Evolutionary conservation across 352 stramenopile species (phyloP).

Genomic region (Phytophthora crassamura): DNA sequence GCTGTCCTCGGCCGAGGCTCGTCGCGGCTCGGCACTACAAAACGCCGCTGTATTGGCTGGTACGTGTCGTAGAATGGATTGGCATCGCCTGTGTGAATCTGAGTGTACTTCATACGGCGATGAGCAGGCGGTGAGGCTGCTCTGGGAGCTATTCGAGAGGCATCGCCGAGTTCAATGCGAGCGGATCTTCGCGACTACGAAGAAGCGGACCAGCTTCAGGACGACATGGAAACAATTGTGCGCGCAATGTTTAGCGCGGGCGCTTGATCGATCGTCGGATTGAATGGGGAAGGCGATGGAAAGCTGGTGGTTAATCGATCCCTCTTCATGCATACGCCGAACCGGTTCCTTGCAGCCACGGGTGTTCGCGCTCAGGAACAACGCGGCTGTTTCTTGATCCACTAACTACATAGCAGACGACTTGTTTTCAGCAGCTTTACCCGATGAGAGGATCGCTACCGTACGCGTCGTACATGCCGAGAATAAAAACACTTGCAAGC

Average conservation of each 20-base stretch:
- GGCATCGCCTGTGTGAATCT: slow-evolving; percentile 1
- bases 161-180: slow-evolving; percentile 19
- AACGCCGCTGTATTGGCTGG: slow-evolving; percentile 27
- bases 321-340: slow-evolving; percentile 14
- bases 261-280: slow-evolving; percentile 11
- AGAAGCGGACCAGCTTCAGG: slow-evolving; percentile 32
- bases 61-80: slow-evolving; percentile 10
- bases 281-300: neutral
- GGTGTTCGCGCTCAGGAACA: slow-evolving; percentile 19
- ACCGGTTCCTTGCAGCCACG: slow-evolving; percentile 11
- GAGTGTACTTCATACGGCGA: neutral
- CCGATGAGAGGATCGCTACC: slow-evolving; percentile 45
- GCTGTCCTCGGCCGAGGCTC: slow-evolving; percentile 16
- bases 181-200: slow-evolving; percentile 34
- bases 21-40: neutral
- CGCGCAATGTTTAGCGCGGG: slow-evolving; percentile 35
- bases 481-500: slow-evolving; percentile 62
- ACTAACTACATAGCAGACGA: slow-evolving; percentile 30
- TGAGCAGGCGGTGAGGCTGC: slow-evolving; percentile 32
- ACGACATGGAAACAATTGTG: slow-evolving; percentile 37
- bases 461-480: slow-evolving; percentile 56
- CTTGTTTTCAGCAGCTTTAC: slow-evolving; percentile 17
- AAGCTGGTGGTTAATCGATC: neutral
- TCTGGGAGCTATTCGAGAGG: slow-evolving; percentile 30
- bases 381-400: slow-evolving; percentile 7